Base-by-base conservation (phyloP, 495 filamentous ascomycete genomes). In the Penicillium silybi region DNA sequence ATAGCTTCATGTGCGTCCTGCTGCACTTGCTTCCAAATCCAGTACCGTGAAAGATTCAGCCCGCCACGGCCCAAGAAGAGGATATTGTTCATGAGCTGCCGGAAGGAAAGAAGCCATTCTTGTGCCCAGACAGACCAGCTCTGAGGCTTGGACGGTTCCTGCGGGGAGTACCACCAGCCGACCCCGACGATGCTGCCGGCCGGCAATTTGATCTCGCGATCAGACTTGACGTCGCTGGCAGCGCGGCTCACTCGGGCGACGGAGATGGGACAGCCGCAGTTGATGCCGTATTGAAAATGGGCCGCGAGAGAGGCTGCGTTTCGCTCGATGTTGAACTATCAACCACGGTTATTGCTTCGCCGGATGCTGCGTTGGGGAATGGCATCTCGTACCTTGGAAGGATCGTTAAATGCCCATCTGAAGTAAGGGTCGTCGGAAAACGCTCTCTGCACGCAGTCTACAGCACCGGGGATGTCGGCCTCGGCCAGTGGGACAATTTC, bases 341-440 rank as follows among this genome's bases (percentile, higher is more conserved):
- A 8, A 35, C 11, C 2, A 16, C 11, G 17, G 4, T 54, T 46
- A 53, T 53, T 48, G 25, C 22, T 48, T 54, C 18, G 9, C 23
- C 44, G 22, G 19, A 17, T 40, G 16, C 52, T 41, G 35, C 37
- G 35, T 49, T 51, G 46, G 26, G 47, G 29, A 26, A 40, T 41
- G 22, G 35, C 37, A 35, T 22, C n/a, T 51, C 65, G 50, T 71
- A 78, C 82, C 64, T 79, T 80, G 52, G 66, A 65, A 54, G 68
- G 76, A 64, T 77, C 75, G 29, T 72, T 52, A 61, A 80, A 85
- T 10, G 81, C 67, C 82, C 83, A 87, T 10, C 71, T 68, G 63
- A 82, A 84, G 58, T 84, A 86, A 15, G 84, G 84, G 57, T 87
- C 85, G 18, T 84, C 74, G 8, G 74, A 73, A 66, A 88, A 87